A percentile compares a stretch with the other conserved stretches of the same genome.
phyloP scores from a whole-genome alignment of 768 basidiomycete genomes.

The Inosperma sp. region DNA sequence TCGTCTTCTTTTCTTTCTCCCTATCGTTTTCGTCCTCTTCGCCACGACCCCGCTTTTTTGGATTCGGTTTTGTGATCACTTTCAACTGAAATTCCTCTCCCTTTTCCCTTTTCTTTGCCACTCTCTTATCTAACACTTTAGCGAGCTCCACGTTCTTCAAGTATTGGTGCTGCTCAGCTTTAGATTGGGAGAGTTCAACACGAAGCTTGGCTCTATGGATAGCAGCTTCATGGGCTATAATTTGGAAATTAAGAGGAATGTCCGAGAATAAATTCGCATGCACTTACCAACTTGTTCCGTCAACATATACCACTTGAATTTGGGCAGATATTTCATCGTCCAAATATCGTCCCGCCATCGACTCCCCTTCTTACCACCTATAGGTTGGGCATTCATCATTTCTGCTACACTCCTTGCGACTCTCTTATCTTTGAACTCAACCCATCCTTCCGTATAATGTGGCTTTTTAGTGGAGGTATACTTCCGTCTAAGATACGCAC shows the following conservation, averaged over 20 bases:
- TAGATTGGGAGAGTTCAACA: slow-evolving; percentile 84
- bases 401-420: slow-evolving; percentile 86
- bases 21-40: slow-evolving; percentile 22
- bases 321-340: slow-evolving; percentile 99
- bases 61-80: slow-evolving; percentile 30
- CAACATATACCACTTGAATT: slow-evolving; percentile 98
- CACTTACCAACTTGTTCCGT: slow-evolving; percentile 96
- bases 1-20: slow-evolving; percentile 33
- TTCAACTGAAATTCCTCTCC: slow-evolving; percentile 48
- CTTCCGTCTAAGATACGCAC: slow-evolving; percentile 79
- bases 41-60: slow-evolving; percentile 25
- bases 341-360: slow-evolving; percentile 96
- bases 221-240: slow-evolving; percentile 85
- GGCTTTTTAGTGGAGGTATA: slow-evolving; percentile 79
- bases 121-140: slow-evolving; percentile 77
- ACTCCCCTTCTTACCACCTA: slow-evolving; percentile 88
- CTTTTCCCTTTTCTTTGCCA: slow-evolving; percentile 55
- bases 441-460: slow-evolving; percentile 96
- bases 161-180: slow-evolving; percentile 87
- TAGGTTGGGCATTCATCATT: slow-evolving; percentile 93
- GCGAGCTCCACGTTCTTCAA: slow-evolving; percentile 92
- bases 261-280: no score
- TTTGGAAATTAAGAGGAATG: background rate
- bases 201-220: slow-evolving; percentile 86
- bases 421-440: slow-evolving; percentile 94